Conservation (phyloP, 1,284 basidiomycete genomes). For the Cystobasidium sp. region DNA sequence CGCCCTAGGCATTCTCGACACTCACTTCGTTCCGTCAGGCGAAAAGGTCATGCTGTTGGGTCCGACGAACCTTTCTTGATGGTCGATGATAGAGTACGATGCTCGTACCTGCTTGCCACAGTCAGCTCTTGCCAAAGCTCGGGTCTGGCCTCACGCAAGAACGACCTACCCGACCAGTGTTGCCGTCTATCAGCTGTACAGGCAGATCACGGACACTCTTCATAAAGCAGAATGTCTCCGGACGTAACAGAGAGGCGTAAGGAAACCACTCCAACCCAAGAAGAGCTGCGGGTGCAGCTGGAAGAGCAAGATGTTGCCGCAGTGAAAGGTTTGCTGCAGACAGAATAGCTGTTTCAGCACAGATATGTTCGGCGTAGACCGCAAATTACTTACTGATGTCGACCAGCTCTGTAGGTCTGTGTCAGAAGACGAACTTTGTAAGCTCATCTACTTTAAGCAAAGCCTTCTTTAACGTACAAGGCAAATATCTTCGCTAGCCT, state of each 20-base stretch:
- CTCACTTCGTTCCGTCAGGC: conserved; percentile 68
- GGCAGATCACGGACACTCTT: conserved; percentile 79
- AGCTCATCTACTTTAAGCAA: neutral
- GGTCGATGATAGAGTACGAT: conserved; percentile 86
- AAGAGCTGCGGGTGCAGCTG: conserved; percentile 22
- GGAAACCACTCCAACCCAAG: conserved; percentile 70
- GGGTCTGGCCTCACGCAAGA: neutral
- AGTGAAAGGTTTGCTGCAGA: neutral
- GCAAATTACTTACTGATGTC: conserved; percentile 9
- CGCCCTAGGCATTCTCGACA: neutral
- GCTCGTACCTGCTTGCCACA: conserved; percentile 69
- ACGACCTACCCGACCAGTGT: conserved; percentile 70
- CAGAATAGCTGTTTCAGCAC: neutral
- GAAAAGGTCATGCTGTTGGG: conserved; percentile 83
- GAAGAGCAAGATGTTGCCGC: conserved; percentile 19
- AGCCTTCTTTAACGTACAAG: conserved; percentile 11
- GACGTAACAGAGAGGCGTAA: conserved; percentile 64
- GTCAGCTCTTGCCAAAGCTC: neutral
- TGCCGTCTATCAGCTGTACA: conserved; percentile 76
- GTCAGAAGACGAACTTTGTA: neutral
- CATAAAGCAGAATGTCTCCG: conserved; percentile 76
- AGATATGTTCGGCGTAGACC: neutral
- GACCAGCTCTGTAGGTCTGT: conserved; percentile 29
- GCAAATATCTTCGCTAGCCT: conserved; percentile 38
- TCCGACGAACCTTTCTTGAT: conserved; percentile 81